Evolutionary conservation across 495 filamentous ascomycete species (phyloP).

Genomic region (Antarctomyces pellizariae): DNA sequence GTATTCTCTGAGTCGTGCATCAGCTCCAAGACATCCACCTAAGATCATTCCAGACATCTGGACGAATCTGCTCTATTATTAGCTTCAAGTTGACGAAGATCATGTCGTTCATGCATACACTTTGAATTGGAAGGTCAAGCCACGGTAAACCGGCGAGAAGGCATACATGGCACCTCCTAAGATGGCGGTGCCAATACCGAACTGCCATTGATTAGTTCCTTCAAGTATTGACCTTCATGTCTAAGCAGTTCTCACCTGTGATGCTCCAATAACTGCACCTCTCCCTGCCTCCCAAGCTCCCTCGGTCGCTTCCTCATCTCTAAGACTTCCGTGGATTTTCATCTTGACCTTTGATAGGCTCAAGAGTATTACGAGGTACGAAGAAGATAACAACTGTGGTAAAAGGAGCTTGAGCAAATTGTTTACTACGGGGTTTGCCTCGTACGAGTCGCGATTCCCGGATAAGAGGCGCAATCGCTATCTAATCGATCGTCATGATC

Average conservation of each 20-base stretch:
- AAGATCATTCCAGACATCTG: constrained; percentile 77
- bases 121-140: constrained; percentile 76
- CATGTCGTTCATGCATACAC: constrained; percentile 25
- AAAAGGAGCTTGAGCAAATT: too few species aligned
- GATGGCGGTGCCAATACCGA: constrained; percentile 32
- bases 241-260: constrained; percentile 20
- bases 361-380: too few species aligned
- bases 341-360: too few species aligned
- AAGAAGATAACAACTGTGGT: too few species aligned
- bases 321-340: constrained; percentile 17
- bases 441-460: too few species aligned
- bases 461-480: too few species aligned
- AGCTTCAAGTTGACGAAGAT: constrained; percentile 1
- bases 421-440: too few species aligned
- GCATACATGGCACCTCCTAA: constrained; percentile 31
- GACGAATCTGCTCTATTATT: constrained; percentile 30
- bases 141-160: constrained; percentile 52
- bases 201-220: constrained; percentile 16
- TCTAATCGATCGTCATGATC: too few species aligned
- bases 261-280: constrained; percentile 34
- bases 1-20: constrained; percentile 47
- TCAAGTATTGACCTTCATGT: constrained; percentile 1
- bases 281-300: constrained; percentile 38
- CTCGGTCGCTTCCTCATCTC: constrained; percentile 30
- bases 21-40: constrained; percentile 66